These are phyloP conservation scores for Plasmodium fragile DNA, from an alignment of 169 alveolate species.

Conservation along the genomic window DNA sequence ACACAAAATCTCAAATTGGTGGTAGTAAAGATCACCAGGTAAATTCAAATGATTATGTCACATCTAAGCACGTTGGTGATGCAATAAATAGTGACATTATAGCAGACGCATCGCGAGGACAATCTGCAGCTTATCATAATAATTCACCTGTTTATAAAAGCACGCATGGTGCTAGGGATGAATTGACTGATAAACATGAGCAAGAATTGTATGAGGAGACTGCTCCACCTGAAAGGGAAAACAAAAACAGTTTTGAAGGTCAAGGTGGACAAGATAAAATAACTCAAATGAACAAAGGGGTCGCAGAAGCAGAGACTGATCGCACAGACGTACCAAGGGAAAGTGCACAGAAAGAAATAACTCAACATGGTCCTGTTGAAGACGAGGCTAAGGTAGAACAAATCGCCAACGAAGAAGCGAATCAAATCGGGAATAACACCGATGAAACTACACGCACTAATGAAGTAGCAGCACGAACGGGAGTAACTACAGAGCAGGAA, in stretches of 20 bases:
- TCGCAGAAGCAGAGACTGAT: neutral
- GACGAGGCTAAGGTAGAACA: neutral
- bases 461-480: neutral
- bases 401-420: neutral
- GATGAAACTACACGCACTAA: neutral
- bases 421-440: neutral
- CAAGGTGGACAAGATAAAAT: neutral
- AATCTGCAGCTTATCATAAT: neutral
- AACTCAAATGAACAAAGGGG: neutral
- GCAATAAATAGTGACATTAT: neutral
- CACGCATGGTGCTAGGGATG: neutral
- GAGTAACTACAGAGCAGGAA: neutral
- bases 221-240: neutral
- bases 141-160: neutral
- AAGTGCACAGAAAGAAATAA: neutral
- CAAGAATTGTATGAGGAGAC: neutral
- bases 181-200: neutral
- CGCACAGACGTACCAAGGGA: neutral
- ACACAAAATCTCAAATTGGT: neutral
- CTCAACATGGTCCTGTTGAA: neutral
- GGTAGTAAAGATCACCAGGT: neutral
- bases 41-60: neutral
- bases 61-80: constrained; percentile 3
- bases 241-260: neutral
- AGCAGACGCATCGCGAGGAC: neutral